These are phyloP conservation scores for Chrysoporthe puriensis DNA, from an alignment of 2,329 filamentous ascomycete species.

Conservation along the genomic window DNA sequence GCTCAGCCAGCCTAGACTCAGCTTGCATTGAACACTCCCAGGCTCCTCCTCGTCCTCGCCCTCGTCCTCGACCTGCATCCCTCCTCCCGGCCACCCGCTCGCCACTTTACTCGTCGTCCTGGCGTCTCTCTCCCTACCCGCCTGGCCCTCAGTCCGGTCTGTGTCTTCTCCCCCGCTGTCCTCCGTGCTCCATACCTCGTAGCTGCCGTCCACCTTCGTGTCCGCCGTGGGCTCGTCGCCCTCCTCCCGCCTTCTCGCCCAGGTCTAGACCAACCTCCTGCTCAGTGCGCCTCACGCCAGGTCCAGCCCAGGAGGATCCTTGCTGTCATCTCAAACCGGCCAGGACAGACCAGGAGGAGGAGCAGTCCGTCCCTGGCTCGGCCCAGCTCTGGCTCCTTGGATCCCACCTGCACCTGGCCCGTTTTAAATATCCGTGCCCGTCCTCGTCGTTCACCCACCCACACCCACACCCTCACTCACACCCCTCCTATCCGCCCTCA, in stretches of 20 bases:
- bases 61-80: background rate
- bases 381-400: background rate
- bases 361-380: background rate
- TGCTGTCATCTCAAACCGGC: background rate
- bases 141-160: slow-evolving; percentile 8
- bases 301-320: background rate
- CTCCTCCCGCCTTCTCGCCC: background rate
- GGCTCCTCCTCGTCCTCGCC: background rate
- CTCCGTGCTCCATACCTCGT: background rate
- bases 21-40: slow-evolving; percentile 5
- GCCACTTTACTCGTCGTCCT: background rate
- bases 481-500: slow-evolving; percentile 2
- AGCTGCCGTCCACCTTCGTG: background rate
- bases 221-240: background rate
- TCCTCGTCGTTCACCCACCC: slow-evolving; percentile 2
- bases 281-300: background rate
- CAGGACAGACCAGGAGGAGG: background rate
- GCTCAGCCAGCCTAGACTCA: slow-evolving; percentile 9
- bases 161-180: background rate
- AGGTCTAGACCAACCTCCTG: background rate
- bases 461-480: background rate
- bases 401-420: slow-evolving; percentile 13
- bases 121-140: background rate
- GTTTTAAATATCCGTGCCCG: slow-evolving; percentile 18
- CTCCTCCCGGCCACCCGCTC: slow-evolving; percentile 8